These are phyloP conservation scores for Ophiostoma montium DNA, from an alignment of 2,329 filamentous ascomycete species.

Conservation along the genomic window DNA sequence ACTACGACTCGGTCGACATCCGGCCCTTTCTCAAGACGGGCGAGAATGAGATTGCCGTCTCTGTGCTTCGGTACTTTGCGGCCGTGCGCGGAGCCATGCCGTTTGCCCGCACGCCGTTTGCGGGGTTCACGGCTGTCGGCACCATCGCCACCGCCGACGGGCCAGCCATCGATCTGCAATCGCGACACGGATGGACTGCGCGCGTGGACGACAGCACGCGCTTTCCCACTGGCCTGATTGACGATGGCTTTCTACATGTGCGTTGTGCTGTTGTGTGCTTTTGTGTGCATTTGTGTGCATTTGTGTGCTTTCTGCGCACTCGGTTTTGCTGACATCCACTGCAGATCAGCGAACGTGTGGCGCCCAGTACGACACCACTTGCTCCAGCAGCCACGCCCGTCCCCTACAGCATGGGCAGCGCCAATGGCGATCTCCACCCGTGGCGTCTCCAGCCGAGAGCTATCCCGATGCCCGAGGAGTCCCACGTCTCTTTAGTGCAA, in stretches of 20 bases:
- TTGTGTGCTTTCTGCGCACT: not conserved
- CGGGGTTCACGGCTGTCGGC: slow-evolving; percentile 18
- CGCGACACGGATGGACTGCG: slow-evolving; percentile 15
- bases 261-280: slow-evolving; percentile 1
- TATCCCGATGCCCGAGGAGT: slow-evolving; percentile 23
- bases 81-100: slow-evolving; percentile 18
- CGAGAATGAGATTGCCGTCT: slow-evolving; percentile 17
- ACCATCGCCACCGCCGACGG: slow-evolving; percentile 1
- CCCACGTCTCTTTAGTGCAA: slow-evolving; percentile 10
- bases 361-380: not conserved
- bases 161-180: slow-evolving; percentile 5
- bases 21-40: slow-evolving; percentile 15
- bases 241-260: slow-evolving; percentile 29
- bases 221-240: slow-evolving; percentile 18
- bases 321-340: no score
- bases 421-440: slow-evolving; percentile 25
- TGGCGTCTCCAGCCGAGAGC: slow-evolving; percentile 24
- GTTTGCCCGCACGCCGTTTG: slow-evolving; percentile 18
- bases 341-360: slow-evolving; percentile 16
- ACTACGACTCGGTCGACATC: slow-evolving; percentile 21
- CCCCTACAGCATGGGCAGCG: slow-evolving; percentile 19
- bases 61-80: slow-evolving; percentile 19
- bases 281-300: not conserved
- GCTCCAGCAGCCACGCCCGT: slow-evolving; percentile 10
- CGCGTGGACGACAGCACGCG: slow-evolving; percentile 15